These are phyloP conservation scores for Tripidium arundinaceum DNA, from an alignment of 202 grass and related monocot genomes.

Conservation along the genomic window DNA sequence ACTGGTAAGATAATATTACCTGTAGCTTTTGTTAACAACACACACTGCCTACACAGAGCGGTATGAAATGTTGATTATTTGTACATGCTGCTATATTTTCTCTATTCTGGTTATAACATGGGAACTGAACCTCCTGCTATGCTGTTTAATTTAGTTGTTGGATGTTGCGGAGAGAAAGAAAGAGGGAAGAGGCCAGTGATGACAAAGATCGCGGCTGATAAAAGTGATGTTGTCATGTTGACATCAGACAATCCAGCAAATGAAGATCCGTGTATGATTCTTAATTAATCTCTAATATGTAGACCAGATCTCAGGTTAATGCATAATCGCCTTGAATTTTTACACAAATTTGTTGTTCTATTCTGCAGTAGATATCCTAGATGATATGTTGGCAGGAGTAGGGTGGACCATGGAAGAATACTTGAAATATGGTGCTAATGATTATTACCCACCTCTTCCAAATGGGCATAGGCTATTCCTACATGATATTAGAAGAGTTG, in stretches of 20 bases:
- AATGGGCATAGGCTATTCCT: constrained; percentile 95
- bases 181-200: constrained; percentile 90
- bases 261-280: constrained; percentile 82
- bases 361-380: constrained; percentile 88
- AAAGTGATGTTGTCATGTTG: constrained; percentile 99
- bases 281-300: constrained; percentile 31
- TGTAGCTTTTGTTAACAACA: constrained; percentile 8
- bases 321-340: constrained; percentile 10
- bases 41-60: not conserved
- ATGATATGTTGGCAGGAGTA: constrained; percentile 92
- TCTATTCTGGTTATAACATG: not conserved
- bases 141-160: constrained; percentile 66
- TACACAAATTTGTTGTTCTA: constrained; percentile 27
- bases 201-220: constrained; percentile 87
- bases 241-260: constrained; percentile 92
- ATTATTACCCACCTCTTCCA: constrained; percentile 95
- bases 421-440: constrained; percentile 82
- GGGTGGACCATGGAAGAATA: constrained; percentile 99
- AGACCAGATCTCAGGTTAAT: not conserved
- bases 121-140: constrained; percentile 24
- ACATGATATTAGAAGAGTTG: constrained; percentile 89
- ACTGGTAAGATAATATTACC: constrained; percentile 53
- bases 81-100: not conserved
- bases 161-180: constrained; percentile 90
- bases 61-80: not conserved